These are phyloP conservation scores for Adansonia gregorii DNA, from an alignment of 441 rosid genomes.

Conservation along the genomic window DNA sequence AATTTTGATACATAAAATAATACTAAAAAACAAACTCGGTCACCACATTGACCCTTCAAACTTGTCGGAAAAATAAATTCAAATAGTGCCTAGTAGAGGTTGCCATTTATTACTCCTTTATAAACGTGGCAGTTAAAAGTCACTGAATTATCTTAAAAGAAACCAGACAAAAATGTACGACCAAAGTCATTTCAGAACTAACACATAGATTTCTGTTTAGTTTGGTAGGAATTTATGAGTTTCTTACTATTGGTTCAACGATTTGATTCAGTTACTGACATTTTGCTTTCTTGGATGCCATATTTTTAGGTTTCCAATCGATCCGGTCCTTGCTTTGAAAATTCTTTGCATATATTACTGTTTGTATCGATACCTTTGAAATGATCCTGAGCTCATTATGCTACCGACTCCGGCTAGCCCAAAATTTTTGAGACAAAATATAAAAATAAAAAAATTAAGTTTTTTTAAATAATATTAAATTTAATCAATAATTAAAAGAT, in stretches of 20 bases:
- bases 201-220: background rate
- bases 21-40: too few relatives aligned
- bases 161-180: slow-evolving; percentile 25
- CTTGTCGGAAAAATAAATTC: background rate
- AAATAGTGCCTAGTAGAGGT: background rate
- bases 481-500: too few relatives aligned
- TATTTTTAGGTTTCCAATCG: background rate
- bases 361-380: too few relatives aligned
- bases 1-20: too few relatives aligned
- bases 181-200: background rate
- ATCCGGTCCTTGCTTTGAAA: background rate
- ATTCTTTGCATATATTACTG: background rate
- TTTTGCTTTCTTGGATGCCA: too few relatives aligned
- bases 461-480: too few relatives aligned
- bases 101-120: slow-evolving; percentile 5
- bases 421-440: too few relatives aligned
- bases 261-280: background rate
- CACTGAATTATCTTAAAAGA: slow-evolving; percentile 13
- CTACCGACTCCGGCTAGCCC: too few relatives aligned
- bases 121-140: slow-evolving; percentile 6
- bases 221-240: slow-evolving; percentile 24
- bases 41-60: too few relatives aligned
- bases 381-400: too few relatives aligned
- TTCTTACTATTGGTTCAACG: background rate
- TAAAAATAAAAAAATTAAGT: too few relatives aligned